phyloP scores from a whole-genome alignment of 2,329 filamentous ascomycete genomes.

The Alternaria metachromatica region DNA sequence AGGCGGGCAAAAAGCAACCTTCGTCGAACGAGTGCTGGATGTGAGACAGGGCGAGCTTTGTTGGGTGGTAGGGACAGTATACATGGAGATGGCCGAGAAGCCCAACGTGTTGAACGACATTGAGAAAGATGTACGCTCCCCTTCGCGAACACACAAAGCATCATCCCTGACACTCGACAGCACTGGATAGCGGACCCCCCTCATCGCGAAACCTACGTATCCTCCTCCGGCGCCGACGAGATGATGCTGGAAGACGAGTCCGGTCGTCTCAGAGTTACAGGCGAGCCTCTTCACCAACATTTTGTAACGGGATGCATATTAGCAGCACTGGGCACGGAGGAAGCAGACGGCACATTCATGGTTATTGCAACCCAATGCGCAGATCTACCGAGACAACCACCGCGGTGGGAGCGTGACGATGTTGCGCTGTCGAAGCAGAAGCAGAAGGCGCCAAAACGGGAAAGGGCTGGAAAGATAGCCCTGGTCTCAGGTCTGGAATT shows the following conservation, averaged over 20 bases:
- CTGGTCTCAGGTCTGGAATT: conserved; percentile 89
- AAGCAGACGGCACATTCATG: conserved; percentile 88
- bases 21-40: conserved; percentile 88
- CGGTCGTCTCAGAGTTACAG: conserved; percentile 81
- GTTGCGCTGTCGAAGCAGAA: conserved; percentile 45
- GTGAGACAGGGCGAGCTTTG: conserved; percentile 94
- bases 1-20: conserved; percentile 74
- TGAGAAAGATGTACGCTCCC: conserved; percentile 74
- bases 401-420: conserved; percentile 76
- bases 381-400: conserved; percentile 81
- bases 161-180: conserved; percentile 52
- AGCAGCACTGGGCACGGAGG: conserved; percentile 94
- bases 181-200: conserved; percentile 89
- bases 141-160: not conserved
- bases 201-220: conserved; percentile 76
- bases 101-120: conserved; percentile 96
- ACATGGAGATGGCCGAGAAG: conserved; percentile 96
- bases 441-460: conserved; percentile 49
- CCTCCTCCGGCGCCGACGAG: conserved; percentile 66
- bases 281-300: conserved; percentile 69
- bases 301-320: conserved; percentile 93
- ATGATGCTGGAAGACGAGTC: conserved; percentile 96
- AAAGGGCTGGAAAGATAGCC: conserved; percentile 73
- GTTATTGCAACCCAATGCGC: conserved; percentile 89
- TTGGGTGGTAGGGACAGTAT: conserved; percentile 93